phyloP scores from a whole-genome alignment of 2,329 filamentous ascomycete genomes.

The Ascochyta rabiei region DNA sequence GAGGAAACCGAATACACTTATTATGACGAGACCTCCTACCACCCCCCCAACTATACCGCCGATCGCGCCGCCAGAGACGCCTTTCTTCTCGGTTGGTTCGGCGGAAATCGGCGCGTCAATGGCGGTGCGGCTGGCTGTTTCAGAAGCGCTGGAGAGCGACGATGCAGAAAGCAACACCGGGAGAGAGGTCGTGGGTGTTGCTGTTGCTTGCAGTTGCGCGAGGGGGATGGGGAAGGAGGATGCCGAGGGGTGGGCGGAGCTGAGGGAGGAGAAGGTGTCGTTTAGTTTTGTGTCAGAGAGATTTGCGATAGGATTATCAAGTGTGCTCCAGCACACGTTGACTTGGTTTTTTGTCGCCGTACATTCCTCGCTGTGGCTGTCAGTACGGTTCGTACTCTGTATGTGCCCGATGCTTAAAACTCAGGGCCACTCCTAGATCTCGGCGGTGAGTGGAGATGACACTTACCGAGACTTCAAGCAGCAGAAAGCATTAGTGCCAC shows the following conservation, averaged over 20 bases:
- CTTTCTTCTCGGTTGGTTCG: not conserved
- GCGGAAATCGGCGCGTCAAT: not conserved
- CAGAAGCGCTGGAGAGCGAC: not conserved
- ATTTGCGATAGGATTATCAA: constrained; percentile 17
- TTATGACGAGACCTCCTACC: constrained; percentile 19
- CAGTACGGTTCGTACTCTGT: not conserved
- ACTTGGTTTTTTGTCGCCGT: constrained; percentile 22
- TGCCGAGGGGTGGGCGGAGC: constrained; percentile 12
- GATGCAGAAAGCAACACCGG: not conserved
- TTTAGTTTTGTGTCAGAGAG: constrained; percentile 15
- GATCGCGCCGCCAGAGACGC: constrained; percentile 23
- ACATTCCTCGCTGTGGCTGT: constrained; percentile 24
- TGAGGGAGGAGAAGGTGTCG: constrained; percentile 23
- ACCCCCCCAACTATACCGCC: constrained; percentile 25
- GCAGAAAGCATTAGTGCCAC: constrained; percentile 18
- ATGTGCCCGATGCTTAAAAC: not conserved
- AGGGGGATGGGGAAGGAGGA: constrained; percentile 7
- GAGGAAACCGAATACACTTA: constrained; percentile 16
- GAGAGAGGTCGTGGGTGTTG: constrained; percentile 8
- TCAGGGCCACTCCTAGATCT: not conserved
- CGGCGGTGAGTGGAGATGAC: not conserved
- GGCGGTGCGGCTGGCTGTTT: not conserved
- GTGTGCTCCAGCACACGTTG: constrained; percentile 27
- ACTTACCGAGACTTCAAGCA: constrained; percentile 22
- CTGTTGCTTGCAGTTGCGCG: constrained; percentile 12